Evolutionary conservation across 1,139 yeast genomes (phyloP).

Genomic region (Hansenula lynferdii): DNA sequence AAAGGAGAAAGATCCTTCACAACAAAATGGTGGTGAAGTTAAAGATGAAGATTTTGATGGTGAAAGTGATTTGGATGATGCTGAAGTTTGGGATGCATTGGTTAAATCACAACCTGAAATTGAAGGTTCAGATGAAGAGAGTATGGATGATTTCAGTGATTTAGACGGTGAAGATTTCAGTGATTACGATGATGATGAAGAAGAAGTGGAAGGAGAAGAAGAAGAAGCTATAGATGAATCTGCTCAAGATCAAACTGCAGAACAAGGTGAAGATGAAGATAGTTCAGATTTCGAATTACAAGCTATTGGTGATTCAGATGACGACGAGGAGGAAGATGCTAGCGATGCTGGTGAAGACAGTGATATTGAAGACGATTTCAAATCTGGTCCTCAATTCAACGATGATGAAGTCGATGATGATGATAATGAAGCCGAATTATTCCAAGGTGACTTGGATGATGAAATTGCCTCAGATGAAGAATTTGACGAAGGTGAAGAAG

Average conservation of each 20-base stretch:
- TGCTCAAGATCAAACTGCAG: not conserved
- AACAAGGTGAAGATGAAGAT: constrained; percentile 1
- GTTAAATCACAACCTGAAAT: constrained; percentile 82
- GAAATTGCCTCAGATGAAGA: constrained; percentile 23
- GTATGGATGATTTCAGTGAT: constrained; percentile 49
- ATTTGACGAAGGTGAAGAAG: constrained; percentile 21
- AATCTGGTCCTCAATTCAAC: constrained; percentile 14
- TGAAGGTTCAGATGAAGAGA: constrained; percentile 52
- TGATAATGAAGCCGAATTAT: constrained; percentile 23
- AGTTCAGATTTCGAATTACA: constrained; percentile 4
- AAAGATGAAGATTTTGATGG: constrained; percentile 33
- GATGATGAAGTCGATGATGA: constrained; percentile 18
- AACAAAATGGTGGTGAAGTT: constrained; percentile 27
- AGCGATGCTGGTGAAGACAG: constrained; percentile 26
- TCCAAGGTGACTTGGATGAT: constrained; percentile 26
- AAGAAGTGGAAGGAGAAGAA: constrained; percentile 27
- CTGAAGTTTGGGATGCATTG: constrained; percentile 84
- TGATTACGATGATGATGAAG: constrained; percentile 28
- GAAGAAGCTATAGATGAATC: constrained; percentile 28
- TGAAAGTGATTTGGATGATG: constrained; percentile 64
- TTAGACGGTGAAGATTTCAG: constrained; percentile 35
- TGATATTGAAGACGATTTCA: constrained; percentile 29
- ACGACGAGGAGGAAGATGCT: constrained; percentile 21
- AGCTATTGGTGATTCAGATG: constrained; percentile 20
- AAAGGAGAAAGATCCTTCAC: constrained; percentile 44